A percentile compares a stretch with the other conserved stretches of the same genome.
phyloP scores from a whole-genome alignment of 257 asterid species.

The Scutellaria barbata region DNA sequence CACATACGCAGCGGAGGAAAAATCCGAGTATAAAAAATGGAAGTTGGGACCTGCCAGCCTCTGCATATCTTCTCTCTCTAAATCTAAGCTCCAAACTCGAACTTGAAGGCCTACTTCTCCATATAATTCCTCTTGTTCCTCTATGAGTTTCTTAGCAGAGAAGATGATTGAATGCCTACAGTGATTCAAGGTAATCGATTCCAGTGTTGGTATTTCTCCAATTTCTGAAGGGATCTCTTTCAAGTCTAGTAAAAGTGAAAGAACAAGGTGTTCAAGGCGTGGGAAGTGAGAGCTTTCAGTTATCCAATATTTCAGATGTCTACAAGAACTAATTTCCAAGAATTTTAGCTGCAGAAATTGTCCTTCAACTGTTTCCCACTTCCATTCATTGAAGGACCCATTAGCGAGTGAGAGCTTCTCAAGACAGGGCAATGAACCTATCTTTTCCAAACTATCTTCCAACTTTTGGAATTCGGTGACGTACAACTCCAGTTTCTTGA shows the following conservation, averaged over 20 bases:
- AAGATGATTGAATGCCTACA: not conserved
- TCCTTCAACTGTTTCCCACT: slow-evolving; percentile 18
- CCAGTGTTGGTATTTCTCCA: slow-evolving; percentile 3
- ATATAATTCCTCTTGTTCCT: not conserved
- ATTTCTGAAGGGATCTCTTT: not conserved
- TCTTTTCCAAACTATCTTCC: not conserved
- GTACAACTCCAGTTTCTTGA: not conserved
- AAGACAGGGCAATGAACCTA: slow-evolving; percentile 3
- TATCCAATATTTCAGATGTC: not conserved
- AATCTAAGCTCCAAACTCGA: not conserved
- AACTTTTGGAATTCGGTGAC: fast-evolving
- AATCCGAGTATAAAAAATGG: not conserved
- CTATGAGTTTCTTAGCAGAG: not conserved
- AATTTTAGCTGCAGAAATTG: not conserved
- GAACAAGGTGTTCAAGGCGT: slow-evolving; percentile 7
- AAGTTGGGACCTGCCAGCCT: not conserved
- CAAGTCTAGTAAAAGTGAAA: not conserved
- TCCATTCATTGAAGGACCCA: not conserved
- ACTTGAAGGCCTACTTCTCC: slow-evolving; percentile 11
- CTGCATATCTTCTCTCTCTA: not conserved
- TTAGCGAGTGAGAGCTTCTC: not conserved
- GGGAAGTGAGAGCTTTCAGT: slow-evolving; percentile 21
- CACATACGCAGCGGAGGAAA: not conserved
- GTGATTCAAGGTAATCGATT: not conserved
- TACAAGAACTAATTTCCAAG: not conserved